phyloP scores from a whole-genome alignment of 192 early-diverging fungal species.

The Backusella sp. region DNA sequence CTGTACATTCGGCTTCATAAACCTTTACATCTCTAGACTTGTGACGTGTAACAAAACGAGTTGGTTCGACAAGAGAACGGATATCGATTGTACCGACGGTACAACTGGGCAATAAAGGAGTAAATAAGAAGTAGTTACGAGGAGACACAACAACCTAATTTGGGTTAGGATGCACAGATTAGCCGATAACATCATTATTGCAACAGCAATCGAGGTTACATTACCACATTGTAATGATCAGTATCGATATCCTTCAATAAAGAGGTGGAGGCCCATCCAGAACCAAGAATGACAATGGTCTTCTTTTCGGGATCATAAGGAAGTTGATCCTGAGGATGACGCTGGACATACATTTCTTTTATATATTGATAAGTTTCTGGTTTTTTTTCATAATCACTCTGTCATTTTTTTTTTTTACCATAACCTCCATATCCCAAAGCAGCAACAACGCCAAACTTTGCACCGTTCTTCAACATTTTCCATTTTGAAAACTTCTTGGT shows the following conservation, averaged over 20 bases:
- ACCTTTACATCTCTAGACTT: conserved; percentile 84
- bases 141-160: conserved; percentile 62
- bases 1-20: conserved; percentile 86
- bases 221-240: conserved; percentile 38
- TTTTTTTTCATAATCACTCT: background rate
- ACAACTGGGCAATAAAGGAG: conserved; percentile 67
- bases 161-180: background rate
- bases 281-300: conserved; percentile 38
- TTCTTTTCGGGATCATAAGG: conserved; percentile 45
- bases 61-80: conserved; percentile 83
- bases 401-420: background rate
- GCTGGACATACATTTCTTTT: conserved; percentile 40
- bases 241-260: conserved; percentile 39
- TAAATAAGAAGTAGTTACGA: conserved; percentile 88
- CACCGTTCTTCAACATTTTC: conserved; percentile 7
- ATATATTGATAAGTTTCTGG: background rate
- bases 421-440: conserved; percentile 20
- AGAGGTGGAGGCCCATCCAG: conserved; percentile 40
- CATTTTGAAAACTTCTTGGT: conserved; percentile 11
- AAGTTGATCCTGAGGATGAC: conserved; percentile 30
- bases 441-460: conserved; percentile 19
- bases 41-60: conserved; percentile 83
- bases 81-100: conserved; percentile 88
- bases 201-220: background rate
- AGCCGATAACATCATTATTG: background rate